Evolutionary conservation across 1,139 yeast genomes (phyloP).

Genomic region (Debaryomycetaceae sp.): DNA sequence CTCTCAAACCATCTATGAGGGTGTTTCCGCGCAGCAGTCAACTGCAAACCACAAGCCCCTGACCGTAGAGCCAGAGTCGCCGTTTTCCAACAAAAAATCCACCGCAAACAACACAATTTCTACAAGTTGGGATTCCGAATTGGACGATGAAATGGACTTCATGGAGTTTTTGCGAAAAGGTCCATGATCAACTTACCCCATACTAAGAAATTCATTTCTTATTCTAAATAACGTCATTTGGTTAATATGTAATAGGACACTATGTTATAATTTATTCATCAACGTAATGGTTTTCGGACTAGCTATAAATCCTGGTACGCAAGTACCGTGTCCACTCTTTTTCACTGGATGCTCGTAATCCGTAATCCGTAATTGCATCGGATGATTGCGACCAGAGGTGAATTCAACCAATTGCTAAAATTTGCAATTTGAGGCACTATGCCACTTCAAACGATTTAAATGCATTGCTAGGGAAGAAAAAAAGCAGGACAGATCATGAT

Average conservation of each 20-base stretch:
- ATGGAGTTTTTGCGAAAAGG: constrained; percentile 46
- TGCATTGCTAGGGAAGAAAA: not conserved
- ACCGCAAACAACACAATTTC: constrained; percentile 12
- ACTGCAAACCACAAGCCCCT: not conserved
- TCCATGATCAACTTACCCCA: constrained; percentile 16
- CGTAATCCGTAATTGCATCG: too few species aligned
- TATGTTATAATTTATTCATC: too few species aligned
- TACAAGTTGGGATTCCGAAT: constrained; percentile 12
- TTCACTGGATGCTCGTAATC: too few species aligned
- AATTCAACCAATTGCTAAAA: too few species aligned
- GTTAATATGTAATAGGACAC: too few species aligned
- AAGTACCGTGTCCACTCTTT: too few species aligned
- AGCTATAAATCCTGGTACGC: too few species aligned
- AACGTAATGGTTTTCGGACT: too few species aligned
- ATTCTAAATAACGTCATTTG: too few species aligned
- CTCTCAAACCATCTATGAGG: constrained; percentile 5
- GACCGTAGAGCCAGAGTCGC: not conserved
- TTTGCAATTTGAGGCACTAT: too few species aligned
- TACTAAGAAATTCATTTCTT: not conserved
- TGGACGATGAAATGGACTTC: constrained; percentile 44
- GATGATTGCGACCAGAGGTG: too few species aligned
- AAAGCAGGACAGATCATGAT: not conserved
- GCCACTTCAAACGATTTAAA: too few species aligned
- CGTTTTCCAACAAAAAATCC: constrained; percentile 4
- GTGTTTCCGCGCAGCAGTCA: constrained; percentile 10